Evolutionary conservation across 129 eudicot species (phyloP), one percentile per base, ranked within the genome.

Genomic region (Flaveria bidentis): DNA sequence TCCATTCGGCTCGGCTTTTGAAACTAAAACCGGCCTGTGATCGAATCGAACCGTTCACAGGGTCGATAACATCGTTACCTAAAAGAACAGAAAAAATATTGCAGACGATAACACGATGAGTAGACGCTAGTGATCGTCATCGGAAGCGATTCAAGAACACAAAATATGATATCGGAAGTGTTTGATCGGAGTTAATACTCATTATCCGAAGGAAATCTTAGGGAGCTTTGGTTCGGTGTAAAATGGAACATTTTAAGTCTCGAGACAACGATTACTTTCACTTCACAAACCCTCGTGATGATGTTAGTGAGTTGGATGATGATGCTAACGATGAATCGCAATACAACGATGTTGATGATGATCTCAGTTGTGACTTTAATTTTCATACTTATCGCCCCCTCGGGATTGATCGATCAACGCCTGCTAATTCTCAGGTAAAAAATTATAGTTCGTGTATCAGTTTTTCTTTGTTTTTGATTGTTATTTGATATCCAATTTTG

Each of bases 231-330:
- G 15, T 61, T 79, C 16, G 46, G 52, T 74, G 22, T 18, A 33
- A 58, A 47, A 81, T 81, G 84, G 84, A 81, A 75, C 84, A 81
- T 26, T 81, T 46, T 26, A 81, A 81, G 80, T 81, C 84, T 20
- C 66, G 67, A 46, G 69, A 75, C 65, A 81, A 75, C 72, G 79
- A 81, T 75, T 81, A 57, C 67, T 81, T 46, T 69, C 80, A 81
- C 80, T 81, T 81, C 72, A 67, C 84, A 30, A 75, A 81, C 67
- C 84, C 84, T 68, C 84, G 20, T 18, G 84, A 81, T 39, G 80
- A 75, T 60, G 39, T 47, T 57, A 75, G 60, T 17, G 60, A 81
- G 15, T 60, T 69, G 15, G 84, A 75, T 47, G 76, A 69, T 12
- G 79, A 80, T 18, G 17, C 17, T 56, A 46, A 74, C 68, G 66